Base-by-base conservation (phyloP, 2,329 filamentous ascomycete genomes). In the Cryphonectria japonica region DNA sequence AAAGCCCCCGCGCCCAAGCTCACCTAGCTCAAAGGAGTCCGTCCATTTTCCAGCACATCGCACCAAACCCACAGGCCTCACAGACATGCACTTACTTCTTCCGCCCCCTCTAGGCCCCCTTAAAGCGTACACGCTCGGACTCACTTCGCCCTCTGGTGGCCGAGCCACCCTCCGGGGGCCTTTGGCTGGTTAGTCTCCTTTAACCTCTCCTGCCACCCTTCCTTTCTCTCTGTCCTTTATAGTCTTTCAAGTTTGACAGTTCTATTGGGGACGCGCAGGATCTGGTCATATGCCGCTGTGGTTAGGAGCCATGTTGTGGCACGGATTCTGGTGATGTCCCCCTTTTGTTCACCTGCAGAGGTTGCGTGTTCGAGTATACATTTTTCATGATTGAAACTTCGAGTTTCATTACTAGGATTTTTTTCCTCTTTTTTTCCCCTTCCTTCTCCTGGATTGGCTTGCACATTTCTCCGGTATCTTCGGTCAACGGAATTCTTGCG, bases 281-380 rank as follows among this genome's bases (percentile, higher is more conserved):
- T 59, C 43, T 63, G 67, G 9, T 7, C 3, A 54, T 2, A 69
- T 69, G 67, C 67, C 67, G 22, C 60, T 64, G 37, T 52, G 46
- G 67, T 69, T 69, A 57, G 43, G 67, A 69, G 67, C 67, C 41
- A 34, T 54, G 43, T 3, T 57, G 50, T 22, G 67, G 67, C 67
- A 69, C 67, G 59, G 59, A 52, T 63, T 2, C 60, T 57, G 67
- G 34, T 22, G 60, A 57, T 43, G 60, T 69, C 50, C 41, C 46
- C 46, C 50, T 62, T 69, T 64, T 64, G 4, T 34, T 4, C 32
- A n/a, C 22, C 11, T 19, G 59, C 13, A 29, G 54, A 43, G 54
- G 66, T 60, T 11, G 9, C 19, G 29, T 41, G 66, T 67, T 67
- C 66, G 66, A 26, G 26, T 26, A 26, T 26, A 26, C 26, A 26